Base-by-base conservation (phyloP, 495 filamentous ascomycete species). In the Xylaria sp. region DNA sequence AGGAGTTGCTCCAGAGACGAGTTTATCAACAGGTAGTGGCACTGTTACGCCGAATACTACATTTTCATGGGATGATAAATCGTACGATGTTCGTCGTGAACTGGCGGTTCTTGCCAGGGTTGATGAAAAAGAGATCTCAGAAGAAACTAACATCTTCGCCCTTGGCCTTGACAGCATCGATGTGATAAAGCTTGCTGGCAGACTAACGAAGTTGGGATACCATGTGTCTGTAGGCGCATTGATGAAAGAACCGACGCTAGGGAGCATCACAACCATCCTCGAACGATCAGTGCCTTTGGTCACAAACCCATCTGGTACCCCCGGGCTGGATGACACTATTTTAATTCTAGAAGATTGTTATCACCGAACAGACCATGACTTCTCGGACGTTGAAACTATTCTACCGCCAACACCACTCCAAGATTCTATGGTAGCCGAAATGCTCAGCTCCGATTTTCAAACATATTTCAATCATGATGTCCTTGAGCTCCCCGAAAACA, bases 381-480 rank as follows among this genome's bases (percentile, higher is more conserved):
- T 71, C 6, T 31, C 69, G 5, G 52, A 74, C 15, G 29, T 90
- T 15, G 87, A 91, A 48, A 74, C 79, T 19, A 80, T 92, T 24
- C 80, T 92, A 21, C 91, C 89, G 3, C 80, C 87, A 7, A 92
- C 93, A 0, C 91, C 94, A 15, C 82, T 95, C 3, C 94, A 97
- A 78, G 92, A 96, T 74, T 90, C 88, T 44, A 93, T 97, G 87
- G 82, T 97, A 53, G 89, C 90, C 0, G 88, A 91, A 61, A 96
- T 95, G 85, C 69, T 92, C 9, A 80, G 84, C 24, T 93, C 92
- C 0, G 80, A 87, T 11, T 91, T 89, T 68, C 81, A 82, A 31
- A 83, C 88, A 70, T 97, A 97, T 77, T 94, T 93, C 81, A 97
- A 95, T 71, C 90, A 92, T 70, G 90, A 95, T 74, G 79, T 89